These are phyloP conservation scores for Huntiella abstrusa DNA, from an alignment of 2,329 filamentous ascomycete genomes.

Conservation along the genomic window DNA sequence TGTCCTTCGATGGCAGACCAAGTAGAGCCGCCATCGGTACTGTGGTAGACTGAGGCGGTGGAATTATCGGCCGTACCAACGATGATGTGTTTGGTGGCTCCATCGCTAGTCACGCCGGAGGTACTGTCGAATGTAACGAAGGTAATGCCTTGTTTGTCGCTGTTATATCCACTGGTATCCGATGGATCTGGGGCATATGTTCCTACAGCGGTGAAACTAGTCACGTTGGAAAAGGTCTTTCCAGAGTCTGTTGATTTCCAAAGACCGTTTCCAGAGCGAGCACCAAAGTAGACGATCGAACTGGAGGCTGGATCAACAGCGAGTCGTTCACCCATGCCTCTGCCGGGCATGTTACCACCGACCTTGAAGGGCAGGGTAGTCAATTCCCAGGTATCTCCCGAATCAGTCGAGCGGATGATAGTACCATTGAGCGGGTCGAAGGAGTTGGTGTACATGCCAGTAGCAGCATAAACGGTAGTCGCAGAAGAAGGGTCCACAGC, in stretches of 20 bases:
- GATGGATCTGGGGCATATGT: conserved; percentile 27
- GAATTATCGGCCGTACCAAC: conserved; percentile 34
- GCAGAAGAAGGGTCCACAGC: conserved; percentile 35
- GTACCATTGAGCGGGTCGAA: conserved; percentile 38
- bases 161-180: conserved; percentile 26
- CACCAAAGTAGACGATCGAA: conserved; percentile 38
- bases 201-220: conserved; percentile 31
- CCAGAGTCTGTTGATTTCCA: conserved; percentile 39
- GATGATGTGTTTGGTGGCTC: conserved; percentile 36
- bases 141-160: conserved; percentile 27
- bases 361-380: conserved; percentile 37
- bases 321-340: conserved; percentile 38
- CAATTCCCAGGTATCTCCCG: conserved; percentile 31
- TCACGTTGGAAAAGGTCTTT: conserved; percentile 32
- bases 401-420: conserved; percentile 34
- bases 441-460: conserved; percentile 39
- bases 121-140: conserved; percentile 38
- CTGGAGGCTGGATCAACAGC: conserved; percentile 38
- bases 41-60: conserved; percentile 34
- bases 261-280: conserved; percentile 37
- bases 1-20: conserved; percentile 33
- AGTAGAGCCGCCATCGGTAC: conserved; percentile 31
- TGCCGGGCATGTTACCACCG: conserved; percentile 42
- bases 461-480: conserved; percentile 32
- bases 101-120: conserved; percentile 21